phyloP scores from a whole-genome alignment of 805 yeast species.

The Sungouiozyma ichnusensis region DNA sequence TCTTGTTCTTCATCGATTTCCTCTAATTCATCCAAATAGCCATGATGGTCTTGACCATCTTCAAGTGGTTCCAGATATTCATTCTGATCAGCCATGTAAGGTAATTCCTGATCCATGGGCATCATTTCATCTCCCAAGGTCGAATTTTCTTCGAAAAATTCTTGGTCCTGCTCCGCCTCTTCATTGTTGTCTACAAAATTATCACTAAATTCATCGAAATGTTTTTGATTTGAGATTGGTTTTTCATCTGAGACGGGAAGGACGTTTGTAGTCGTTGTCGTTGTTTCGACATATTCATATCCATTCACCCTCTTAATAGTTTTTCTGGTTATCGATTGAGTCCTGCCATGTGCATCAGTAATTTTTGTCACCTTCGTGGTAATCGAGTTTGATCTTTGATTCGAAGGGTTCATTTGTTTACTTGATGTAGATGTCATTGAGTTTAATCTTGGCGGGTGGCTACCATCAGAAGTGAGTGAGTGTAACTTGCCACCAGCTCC shows the following conservation, averaged over 20 bases:
- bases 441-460: neutral
- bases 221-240: conserved; percentile 9
- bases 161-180: conserved; percentile 8
- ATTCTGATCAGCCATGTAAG: neutral
- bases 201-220: conserved; percentile 25
- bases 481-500: conserved; percentile 11
- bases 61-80: neutral
- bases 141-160: conserved; percentile 3
- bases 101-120: neutral
- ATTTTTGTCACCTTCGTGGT: conserved; percentile 43
- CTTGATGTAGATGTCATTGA: conserved; percentile 1
- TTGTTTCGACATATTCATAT: conserved; percentile 38
- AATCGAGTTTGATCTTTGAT: conserved; percentile 25
- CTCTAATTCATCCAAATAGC: conserved; percentile 1
- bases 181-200: conserved; percentile 14
- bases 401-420: neutral
- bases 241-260: conserved; percentile 3
- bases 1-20: conserved; percentile 2
- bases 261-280: conserved; percentile 30
- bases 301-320: conserved; percentile 42
- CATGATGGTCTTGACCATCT: conserved; percentile 2
- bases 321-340: conserved; percentile 44
- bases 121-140: neutral
- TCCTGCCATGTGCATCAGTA: conserved; percentile 40
- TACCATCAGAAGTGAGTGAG: conserved; percentile 16